These are phyloP conservation scores for Candida berthetii DNA, from an alignment of 805 yeast species.

Conservation along the genomic window DNA sequence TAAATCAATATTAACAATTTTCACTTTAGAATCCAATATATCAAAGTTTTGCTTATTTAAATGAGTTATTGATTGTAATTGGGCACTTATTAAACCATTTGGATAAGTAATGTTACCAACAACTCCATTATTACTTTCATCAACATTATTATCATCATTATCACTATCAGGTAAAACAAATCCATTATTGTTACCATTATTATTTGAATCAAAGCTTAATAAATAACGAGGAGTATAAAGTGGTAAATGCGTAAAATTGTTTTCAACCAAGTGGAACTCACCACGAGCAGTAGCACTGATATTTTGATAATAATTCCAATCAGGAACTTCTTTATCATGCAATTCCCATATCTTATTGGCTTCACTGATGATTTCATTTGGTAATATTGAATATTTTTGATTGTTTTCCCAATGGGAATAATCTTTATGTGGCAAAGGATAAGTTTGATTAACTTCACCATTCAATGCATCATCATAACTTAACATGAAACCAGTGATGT, in stretches of 20 bases:
- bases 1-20: slow-evolving; percentile 28
- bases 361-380: slow-evolving; percentile 42
- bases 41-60: slow-evolving; percentile 20
- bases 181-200: slow-evolving; percentile 4
- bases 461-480: slow-evolving; percentile 54
- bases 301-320: slow-evolving; percentile 10
- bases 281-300: slow-evolving; percentile 2
- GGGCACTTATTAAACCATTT: slow-evolving; percentile 21
- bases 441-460: slow-evolving; percentile 39
- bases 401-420: slow-evolving; percentile 40
- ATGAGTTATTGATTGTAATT: slow-evolving; percentile 12
- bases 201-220: slow-evolving; percentile 11
- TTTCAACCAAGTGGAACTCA: slow-evolving; percentile 1
- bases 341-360: slow-evolving; percentile 50
- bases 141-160: slow-evolving; percentile 8
- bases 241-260: slow-evolving; percentile 13
- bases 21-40: slow-evolving; percentile 29
- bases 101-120: slow-evolving; percentile 27
- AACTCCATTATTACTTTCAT: not conserved
- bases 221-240: slow-evolving; percentile 16
- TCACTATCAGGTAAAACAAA: too few relatives aligned
- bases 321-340: slow-evolving; percentile 19
- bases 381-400: slow-evolving; percentile 52
- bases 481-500: slow-evolving; percentile 65
- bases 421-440: slow-evolving; percentile 48